A percentile compares a stretch with the other conserved stretches of the same genome.
Conservation (phyloP, 2,329 filamentous ascomycete species). For the Paramyrothecium sp. region DNA sequence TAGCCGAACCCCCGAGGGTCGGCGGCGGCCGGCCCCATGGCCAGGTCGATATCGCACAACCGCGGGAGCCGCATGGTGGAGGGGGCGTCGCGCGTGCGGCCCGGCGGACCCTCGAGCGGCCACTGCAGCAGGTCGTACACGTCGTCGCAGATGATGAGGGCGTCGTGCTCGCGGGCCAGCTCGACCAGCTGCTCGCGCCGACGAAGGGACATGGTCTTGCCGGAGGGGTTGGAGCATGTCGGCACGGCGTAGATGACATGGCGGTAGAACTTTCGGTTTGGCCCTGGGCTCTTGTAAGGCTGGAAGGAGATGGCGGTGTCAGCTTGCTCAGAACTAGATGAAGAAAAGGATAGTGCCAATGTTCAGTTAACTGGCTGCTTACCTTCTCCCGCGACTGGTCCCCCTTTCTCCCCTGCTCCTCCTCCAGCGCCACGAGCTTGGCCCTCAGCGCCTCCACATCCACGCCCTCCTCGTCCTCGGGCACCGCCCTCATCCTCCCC, state of each 20-base stretch:
- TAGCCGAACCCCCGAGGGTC: slow-evolving; percentile 66
- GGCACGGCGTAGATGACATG: slow-evolving; percentile 88
- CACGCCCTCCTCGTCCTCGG: slow-evolving; percentile 76
- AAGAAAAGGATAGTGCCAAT: too few species aligned
- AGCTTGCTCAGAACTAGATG: slow-evolving; percentile 1
- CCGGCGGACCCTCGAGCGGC: slow-evolving; percentile 44
- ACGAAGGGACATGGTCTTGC: slow-evolving; percentile 72
- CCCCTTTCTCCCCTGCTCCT: slow-evolving; percentile 14
- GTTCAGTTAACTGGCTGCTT: too few species aligned
- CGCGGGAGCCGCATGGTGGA: slow-evolving; percentile 62
- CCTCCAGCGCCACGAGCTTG: slow-evolving; percentile 27
- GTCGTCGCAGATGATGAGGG: slow-evolving; percentile 84
- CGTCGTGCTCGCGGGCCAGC: slow-evolving; percentile 77
- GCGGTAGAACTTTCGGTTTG: slow-evolving; percentile 75
- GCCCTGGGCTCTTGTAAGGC: slow-evolving; percentile 53
- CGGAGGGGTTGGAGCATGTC: slow-evolving; percentile 85
- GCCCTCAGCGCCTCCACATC: slow-evolving; percentile 55
- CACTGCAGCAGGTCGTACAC: slow-evolving; percentile 94
- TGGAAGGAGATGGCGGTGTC: slow-evolving; percentile 7
- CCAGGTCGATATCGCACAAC: slow-evolving; percentile 74
- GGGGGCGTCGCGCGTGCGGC: slow-evolving; percentile 7
- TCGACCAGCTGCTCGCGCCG: slow-evolving; percentile 68
- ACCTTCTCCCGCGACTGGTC: slow-evolving; percentile 7
- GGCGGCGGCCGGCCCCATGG: slow-evolving; percentile 52
- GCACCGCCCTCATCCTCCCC: slow-evolving; percentile 64